These are phyloP conservation scores for Sporothrix humicola DNA, from an alignment of 2,329 filamentous ascomycete genomes.

Conservation along the genomic window DNA sequence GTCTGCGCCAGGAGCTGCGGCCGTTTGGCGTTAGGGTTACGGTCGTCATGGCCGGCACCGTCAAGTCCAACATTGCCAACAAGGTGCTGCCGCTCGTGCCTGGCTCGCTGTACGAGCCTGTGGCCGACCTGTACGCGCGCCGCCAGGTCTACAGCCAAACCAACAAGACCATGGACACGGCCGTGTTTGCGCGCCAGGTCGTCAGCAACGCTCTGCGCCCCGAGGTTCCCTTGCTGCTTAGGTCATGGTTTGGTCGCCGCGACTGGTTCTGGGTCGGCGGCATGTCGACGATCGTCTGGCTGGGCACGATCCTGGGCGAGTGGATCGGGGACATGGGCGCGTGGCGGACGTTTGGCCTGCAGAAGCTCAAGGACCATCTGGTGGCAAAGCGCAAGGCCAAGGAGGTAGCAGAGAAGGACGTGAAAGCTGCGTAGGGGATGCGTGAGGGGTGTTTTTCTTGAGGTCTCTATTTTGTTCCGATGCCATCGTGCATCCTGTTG, in stretches of 20 bases:
- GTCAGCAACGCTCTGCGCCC: conserved; percentile 50
- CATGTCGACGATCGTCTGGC: conserved; percentile 44
- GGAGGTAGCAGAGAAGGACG: conserved; percentile 9
- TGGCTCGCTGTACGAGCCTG: conserved; percentile 55
- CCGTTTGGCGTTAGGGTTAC: conserved; percentile 63
- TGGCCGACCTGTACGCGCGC: conserved; percentile 53
- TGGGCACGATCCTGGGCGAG: conserved; percentile 54
- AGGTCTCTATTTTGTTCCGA: neutral
- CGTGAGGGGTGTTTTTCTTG: neutral
- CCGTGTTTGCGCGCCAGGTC: conserved; percentile 52
- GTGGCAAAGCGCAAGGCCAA: conserved; percentile 36
- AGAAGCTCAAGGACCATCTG: conserved; percentile 44
- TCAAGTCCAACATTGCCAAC: conserved; percentile 57
- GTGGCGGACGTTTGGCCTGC: conserved; percentile 47
- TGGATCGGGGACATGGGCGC: conserved; percentile 46
- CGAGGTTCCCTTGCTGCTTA: conserved; percentile 45
- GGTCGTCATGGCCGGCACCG: conserved; percentile 61
- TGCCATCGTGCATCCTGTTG: neutral
- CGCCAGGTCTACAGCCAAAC: conserved; percentile 57
- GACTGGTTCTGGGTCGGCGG: conserved; percentile 54
- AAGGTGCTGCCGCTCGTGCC: conserved; percentile 51
- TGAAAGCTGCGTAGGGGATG: neutral
- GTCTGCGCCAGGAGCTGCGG: conserved; percentile 58
- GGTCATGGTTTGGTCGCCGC: conserved; percentile 49
- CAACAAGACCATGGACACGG: conserved; percentile 52